Evolutionary conservation across 352 stramenopile species (phyloP).

Genomic region (Phytophthora multivora): DNA sequence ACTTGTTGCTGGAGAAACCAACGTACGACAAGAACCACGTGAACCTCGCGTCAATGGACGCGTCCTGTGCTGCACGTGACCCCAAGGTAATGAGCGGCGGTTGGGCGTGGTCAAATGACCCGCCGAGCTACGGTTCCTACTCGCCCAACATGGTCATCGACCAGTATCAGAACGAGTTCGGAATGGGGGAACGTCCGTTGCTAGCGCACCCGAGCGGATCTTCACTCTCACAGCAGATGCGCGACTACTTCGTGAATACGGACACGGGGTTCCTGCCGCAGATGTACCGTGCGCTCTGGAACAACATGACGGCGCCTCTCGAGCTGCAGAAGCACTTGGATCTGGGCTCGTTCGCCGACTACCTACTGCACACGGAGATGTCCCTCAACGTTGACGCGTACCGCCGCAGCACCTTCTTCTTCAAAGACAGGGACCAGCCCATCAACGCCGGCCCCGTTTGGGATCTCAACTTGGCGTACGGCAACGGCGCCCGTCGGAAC

Average conservation of each 20-base stretch:
- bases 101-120: constrained; percentile 85
- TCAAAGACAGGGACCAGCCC: constrained; percentile 73
- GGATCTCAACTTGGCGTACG: constrained; percentile 84
- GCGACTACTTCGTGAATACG: constrained; percentile 74
- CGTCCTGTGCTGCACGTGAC: constrained; percentile 39
- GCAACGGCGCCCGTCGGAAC: constrained; percentile 59
- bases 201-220: constrained; percentile 60
- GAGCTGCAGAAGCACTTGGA: constrained; percentile 67
- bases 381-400: constrained; percentile 84
- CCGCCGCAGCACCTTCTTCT: constrained; percentile 78
- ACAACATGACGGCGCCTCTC: constrained; percentile 76
- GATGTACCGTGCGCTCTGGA: constrained; percentile 71
- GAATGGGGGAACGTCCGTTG: constrained; percentile 70
- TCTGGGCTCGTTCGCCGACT: constrained; percentile 74
- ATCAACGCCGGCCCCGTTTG: constrained; percentile 83
- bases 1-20: constrained; percentile 77
- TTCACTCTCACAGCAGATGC: constrained; percentile 69
- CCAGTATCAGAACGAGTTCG: constrained; percentile 81
- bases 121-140: constrained; percentile 63
- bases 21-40: constrained; percentile 75
- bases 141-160: constrained; percentile 82
- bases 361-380: constrained; percentile 84
- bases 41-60: constrained; percentile 57
- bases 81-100: constrained; percentile 57
- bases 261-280: constrained; percentile 63